phyloP scores from a whole-genome alignment of 2,329 filamentous ascomycete genomes.

The Epichloe hybrida region DNA sequence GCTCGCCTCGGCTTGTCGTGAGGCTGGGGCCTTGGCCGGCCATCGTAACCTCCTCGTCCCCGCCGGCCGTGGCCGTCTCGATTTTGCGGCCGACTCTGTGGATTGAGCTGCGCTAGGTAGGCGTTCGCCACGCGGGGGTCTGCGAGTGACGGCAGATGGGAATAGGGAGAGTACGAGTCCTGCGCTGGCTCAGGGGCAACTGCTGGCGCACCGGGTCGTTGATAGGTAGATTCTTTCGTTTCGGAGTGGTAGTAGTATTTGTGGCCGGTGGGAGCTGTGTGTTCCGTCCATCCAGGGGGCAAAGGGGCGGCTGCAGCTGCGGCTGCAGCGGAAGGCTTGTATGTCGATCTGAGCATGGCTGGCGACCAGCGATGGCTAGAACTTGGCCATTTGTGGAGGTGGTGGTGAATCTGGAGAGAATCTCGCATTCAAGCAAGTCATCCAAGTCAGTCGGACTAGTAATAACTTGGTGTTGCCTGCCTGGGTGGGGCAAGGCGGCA shows the following conservation, averaged over 20 bases:
- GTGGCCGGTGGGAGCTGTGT: constrained; percentile 78
- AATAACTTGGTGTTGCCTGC: not conserved
- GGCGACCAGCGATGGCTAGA: not conserved
- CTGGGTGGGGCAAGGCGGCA: too few species aligned
- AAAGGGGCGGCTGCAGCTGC: constrained; percentile 38
- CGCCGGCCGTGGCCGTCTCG: constrained; percentile 21
- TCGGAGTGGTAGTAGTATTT: constrained; percentile 75
- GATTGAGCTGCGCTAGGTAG: constrained; percentile 42
- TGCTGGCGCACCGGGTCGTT: constrained; percentile 41
- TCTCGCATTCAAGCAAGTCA: too few species aligned
- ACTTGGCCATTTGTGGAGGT: not conserved
- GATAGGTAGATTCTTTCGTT: constrained; percentile 81
- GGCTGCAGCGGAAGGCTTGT: constrained; percentile 39
- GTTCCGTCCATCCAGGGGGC: constrained; percentile 79
- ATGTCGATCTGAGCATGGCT: constrained; percentile 64
- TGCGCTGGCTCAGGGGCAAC: constrained; percentile 19
- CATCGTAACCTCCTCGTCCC: constrained; percentile 32
- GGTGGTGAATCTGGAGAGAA: not conserved
- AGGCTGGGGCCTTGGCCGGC: constrained; percentile 52
- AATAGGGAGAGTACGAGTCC: constrained; percentile 12
- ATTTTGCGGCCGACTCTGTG: constrained; percentile 23
- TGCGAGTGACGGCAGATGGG: constrained; percentile 27
- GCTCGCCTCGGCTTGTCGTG: constrained; percentile 71
- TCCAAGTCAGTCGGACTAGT: too few species aligned
- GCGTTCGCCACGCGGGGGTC: constrained; percentile 45